phyloP scores from a whole-genome alignment of 2,329 filamentous ascomycete species.

The Pseudopithomyces chartarum region DNA sequence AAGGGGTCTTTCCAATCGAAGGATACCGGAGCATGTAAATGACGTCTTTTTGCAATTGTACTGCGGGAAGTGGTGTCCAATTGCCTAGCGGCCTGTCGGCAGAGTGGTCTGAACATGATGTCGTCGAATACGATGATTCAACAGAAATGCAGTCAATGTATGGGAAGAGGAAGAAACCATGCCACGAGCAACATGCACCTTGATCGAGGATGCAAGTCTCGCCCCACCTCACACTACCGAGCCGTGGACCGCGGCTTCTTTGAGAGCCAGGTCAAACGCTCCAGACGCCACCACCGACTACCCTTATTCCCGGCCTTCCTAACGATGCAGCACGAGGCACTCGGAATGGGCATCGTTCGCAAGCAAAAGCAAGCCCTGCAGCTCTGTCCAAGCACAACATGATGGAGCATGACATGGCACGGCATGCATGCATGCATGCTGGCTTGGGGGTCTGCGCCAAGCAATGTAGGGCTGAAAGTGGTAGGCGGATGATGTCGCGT shows the following conservation, averaged over 20 bases:
- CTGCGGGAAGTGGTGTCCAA: constrained; percentile 34
- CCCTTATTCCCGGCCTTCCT: not conserved
- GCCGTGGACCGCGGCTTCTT: constrained; percentile 21
- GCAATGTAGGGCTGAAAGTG: constrained; percentile 22
- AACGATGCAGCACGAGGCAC: not conserved
- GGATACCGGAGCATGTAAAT: constrained; percentile 49
- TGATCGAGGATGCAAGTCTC: constrained; percentile 2
- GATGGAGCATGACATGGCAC: constrained; percentile 10
- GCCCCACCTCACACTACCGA: constrained; percentile 13
- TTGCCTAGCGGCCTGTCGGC: constrained; percentile 48
- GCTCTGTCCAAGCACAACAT: not conserved
- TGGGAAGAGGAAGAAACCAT: not conserved
- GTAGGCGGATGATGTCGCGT: constrained; percentile 35
- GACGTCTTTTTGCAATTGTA: constrained; percentile 42
- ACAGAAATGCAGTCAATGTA: not conserved
- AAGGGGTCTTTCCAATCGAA: constrained; percentile 97
- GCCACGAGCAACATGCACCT: not conserved
- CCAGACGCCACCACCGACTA: not conserved
- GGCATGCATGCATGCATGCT: constrained; percentile 11
- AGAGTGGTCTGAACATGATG: constrained; percentile 52
- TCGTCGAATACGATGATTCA: not conserved
- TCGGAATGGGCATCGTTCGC: not conserved
- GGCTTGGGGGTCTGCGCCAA: constrained; percentile 21
- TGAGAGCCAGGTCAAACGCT: not conserved
- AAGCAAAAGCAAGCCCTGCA: not conserved